These are phyloP conservation scores for Lagerstroemia fauriei DNA, from an alignment of 441 rosid species.

Conservation along the genomic window DNA sequence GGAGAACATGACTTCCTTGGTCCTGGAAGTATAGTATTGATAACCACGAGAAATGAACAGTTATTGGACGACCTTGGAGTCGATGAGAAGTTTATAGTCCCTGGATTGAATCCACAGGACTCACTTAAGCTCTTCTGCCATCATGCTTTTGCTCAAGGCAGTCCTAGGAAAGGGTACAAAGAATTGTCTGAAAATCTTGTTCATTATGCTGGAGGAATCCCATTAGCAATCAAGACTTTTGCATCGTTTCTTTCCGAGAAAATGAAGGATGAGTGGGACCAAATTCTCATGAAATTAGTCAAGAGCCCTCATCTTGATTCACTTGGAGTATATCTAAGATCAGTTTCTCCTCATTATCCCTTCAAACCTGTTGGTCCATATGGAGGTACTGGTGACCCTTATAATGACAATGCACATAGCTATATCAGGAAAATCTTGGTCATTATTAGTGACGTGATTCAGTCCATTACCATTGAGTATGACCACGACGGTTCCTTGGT, in stretches of 20 bases:
- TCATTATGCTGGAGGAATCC: conserved; percentile 3
- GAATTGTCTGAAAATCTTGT: not conserved
- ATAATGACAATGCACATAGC: not conserved
- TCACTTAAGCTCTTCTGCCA: not conserved
- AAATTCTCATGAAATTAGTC: not conserved
- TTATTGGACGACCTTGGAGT: not conserved
- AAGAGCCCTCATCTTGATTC: not conserved
- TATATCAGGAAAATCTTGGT: not conserved
- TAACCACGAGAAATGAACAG: not conserved
- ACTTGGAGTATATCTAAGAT: conserved; percentile 1
- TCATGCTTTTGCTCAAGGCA: not conserved
- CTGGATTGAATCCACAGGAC: not conserved
- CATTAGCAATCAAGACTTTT: not conserved
- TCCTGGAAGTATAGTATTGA: not conserved
- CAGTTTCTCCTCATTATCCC: not conserved
- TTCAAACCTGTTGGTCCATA: not conserved
- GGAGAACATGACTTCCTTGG: not conserved
- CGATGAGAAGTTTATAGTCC: not conserved
- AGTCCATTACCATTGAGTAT: not conserved
- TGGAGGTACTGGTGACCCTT: not conserved
- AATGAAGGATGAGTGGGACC: not conserved
- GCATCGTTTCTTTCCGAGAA: not conserved
- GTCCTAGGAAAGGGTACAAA: not conserved
- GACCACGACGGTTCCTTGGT: conserved; percentile 1
- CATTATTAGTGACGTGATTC: not conserved